Base-by-base conservation (phyloP, 2,329 filamentous ascomycete genomes). In the Xylaria sp. region DNA sequence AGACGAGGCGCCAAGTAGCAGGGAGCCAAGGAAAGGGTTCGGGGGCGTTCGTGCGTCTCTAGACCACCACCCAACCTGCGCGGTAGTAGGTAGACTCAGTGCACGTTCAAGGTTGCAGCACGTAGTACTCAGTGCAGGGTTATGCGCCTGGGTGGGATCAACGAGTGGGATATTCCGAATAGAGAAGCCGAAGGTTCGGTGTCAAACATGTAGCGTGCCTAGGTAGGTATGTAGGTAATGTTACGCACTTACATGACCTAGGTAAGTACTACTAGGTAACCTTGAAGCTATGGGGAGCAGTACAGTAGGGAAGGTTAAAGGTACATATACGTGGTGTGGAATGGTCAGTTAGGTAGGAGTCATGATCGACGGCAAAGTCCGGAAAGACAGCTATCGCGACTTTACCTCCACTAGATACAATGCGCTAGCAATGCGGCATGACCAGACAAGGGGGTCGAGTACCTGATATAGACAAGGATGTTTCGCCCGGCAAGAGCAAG, bases 21-120 rank as follows among this genome's bases (percentile, higher is more conserved):
- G 41, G 18, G 41, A 46, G 67, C 70, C 68, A 62, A 71, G 72
- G 71, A 71, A 70, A 57, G 71, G 66, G 70, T 72, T 73, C 68
- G 57, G 58, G 41, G 51, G 57, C 9, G 18, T 49, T 59, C 39
- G 39, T 71, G 71, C 41, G 66, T 52, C 59, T 58, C 33, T 36
- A 5, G 28, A 28, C 28, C 28, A 36, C 56, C 49, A 48, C 31
- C 25, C 20, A 43, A 28, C 2, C 28, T 28, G 28, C 28, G 28
- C 28, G 39, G 41, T 13, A 15, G n/a, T n/a, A 9, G 6, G 46
- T 18, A 48, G n/a, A 18, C 13, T 15, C 15, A 43, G 15, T 41
- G 15, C 3, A 13, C 10, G 39, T 41, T 3, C 39, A 55, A 56
- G 8, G 33, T 36, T 36, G 33, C 33, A 36, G 33, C 33, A 36